Evolutionary conservation across 1,284 basidiomycete genomes (phyloP).

Genomic region (Heterobasidion parviporum): DNA sequence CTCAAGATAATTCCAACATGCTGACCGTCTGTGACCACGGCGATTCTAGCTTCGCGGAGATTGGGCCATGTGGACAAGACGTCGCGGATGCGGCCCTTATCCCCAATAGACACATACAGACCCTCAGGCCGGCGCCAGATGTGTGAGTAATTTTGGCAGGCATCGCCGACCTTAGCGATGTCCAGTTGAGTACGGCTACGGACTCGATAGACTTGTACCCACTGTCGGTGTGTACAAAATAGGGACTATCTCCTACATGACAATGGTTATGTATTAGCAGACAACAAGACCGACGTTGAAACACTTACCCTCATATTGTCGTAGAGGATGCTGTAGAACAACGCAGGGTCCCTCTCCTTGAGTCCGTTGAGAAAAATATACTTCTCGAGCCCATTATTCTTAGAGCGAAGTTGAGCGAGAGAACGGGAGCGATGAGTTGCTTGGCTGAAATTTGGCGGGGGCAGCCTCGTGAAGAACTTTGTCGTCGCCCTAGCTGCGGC

Average conservation of each 20-base stretch:
- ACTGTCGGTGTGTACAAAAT: slow-evolving; percentile 75
- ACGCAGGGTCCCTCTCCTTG: slow-evolving; percentile 52
- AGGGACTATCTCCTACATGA: slow-evolving; percentile 40
- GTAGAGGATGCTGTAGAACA: slow-evolving; percentile 57
- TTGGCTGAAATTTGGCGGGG: slow-evolving; percentile 39
- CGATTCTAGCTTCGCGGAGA: slow-evolving; percentile 45
- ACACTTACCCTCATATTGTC: slow-evolving; percentile 42
- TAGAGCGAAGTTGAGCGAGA: slow-evolving; percentile 53
- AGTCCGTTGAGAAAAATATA: slow-evolving; percentile 65
- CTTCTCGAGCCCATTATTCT: slow-evolving; percentile 50
- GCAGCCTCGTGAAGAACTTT: slow-evolving; percentile 22
- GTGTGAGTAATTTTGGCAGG: slow-evolving; percentile 67
- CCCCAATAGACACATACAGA: slow-evolving; percentile 61
- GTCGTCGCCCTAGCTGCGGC: slow-evolving; percentile 6
- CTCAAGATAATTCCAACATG: not conserved
- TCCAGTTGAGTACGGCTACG: slow-evolving; percentile 10
- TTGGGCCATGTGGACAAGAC: slow-evolving; percentile 58
- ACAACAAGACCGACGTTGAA: not conserved
- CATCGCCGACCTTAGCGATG: slow-evolving; percentile 59
- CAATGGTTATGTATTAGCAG: not conserved
- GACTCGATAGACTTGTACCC: not conserved
- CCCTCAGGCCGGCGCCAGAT: slow-evolving; percentile 72
- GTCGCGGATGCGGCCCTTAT: slow-evolving; percentile 60
- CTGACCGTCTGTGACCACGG: slow-evolving; percentile 71
- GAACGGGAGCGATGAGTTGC: slow-evolving; percentile 52